Evolutionary conservation across 2,329 filamentous ascomycete genomes (phyloP).

Genomic region (Pseudopyricularia cyperi): DNA sequence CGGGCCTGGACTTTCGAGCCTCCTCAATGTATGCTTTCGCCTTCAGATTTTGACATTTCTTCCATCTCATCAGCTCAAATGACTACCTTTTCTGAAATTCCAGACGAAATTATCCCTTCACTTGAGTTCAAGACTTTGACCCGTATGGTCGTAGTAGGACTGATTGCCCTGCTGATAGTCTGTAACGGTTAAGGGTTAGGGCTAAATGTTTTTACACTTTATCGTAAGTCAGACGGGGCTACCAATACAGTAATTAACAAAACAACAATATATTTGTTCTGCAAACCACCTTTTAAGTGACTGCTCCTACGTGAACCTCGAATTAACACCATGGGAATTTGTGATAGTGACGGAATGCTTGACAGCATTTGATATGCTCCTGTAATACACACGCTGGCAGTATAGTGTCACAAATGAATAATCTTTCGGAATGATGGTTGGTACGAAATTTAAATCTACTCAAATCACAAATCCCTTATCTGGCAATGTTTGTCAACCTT

Average conservation of each 20-base stretch:
- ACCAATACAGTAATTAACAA: not conserved
- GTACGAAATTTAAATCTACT: too few relatives aligned
- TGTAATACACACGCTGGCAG: not conserved
- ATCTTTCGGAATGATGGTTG: not conserved
- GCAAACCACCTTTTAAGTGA: too few relatives aligned
- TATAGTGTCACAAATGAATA: not conserved
- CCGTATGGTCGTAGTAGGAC: not conserved
- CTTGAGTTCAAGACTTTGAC: too few relatives aligned
- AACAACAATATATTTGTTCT: not conserved
- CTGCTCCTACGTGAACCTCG: not conserved
- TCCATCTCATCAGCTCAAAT: too few relatives aligned
- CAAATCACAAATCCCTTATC: too few relatives aligned
- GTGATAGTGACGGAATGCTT: not conserved
- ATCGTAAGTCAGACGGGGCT: not conserved
- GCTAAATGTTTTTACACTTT: not conserved
- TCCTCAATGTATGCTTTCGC: too few relatives aligned
- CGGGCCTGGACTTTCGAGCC: too few relatives aligned
- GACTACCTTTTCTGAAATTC: too few relatives aligned
- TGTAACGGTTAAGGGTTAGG: not conserved
- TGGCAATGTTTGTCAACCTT: too few relatives aligned
- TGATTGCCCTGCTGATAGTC: not conserved
- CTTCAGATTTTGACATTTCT: too few relatives aligned
- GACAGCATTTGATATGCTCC: not conserved
- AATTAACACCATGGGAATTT: not conserved
- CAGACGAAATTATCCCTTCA: too few relatives aligned